Conservation (phyloP, 2,329 filamentous ascomycete genomes). For the Fusarium newnesense region DNA sequence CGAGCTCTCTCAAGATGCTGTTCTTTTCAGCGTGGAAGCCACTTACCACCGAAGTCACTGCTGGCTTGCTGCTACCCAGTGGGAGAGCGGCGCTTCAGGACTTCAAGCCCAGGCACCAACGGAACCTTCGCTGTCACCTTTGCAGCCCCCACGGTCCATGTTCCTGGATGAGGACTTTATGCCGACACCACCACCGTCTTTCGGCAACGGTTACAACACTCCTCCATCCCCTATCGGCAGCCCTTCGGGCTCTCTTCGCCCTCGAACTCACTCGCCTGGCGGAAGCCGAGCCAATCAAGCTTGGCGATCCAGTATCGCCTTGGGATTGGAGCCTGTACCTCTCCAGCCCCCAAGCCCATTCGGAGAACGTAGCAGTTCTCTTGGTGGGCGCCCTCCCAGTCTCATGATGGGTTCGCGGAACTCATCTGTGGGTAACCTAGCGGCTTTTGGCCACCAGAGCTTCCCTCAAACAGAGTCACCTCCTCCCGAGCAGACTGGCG, state of each 20-base stretch:
- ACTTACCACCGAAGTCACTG: conserved; percentile 69
- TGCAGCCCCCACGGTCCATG: conserved; percentile 52
- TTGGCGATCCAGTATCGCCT: conserved; percentile 55
- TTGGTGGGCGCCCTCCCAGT: conserved; percentile 48
- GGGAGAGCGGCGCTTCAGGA: conserved; percentile 51
- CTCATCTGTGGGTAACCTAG: conserved; percentile 51
- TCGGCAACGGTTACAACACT: conserved; percentile 40
- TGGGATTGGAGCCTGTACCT: conserved; percentile 57
- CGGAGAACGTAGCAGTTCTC: conserved; percentile 51
- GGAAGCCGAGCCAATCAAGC: conserved; percentile 49
- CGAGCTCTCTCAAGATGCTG: conserved; percentile 68
- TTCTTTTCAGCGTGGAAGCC: conserved; percentile 70
- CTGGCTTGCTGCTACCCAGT: conserved; percentile 63
- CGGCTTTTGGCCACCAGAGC: conserved; percentile 36
- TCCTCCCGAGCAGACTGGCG: conserved; percentile 44
- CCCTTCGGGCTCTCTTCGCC: conserved; percentile 49
- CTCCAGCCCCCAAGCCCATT: conserved; percentile 49
- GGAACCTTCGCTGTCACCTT: conserved; percentile 51
- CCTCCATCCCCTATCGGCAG: conserved; percentile 44
- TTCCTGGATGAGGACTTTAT: conserved; percentile 48
- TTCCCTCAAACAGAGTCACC: conserved; percentile 34
- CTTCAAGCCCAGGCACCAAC: conserved; percentile 33
- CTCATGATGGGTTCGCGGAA: conserved; percentile 48
- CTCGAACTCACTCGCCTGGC: conserved; percentile 53
- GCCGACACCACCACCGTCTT: conserved; percentile 33